These are phyloP conservation scores for Trametes coccinea DNA, from an alignment of 768 basidiomycete genomes.

Conservation along the genomic window DNA sequence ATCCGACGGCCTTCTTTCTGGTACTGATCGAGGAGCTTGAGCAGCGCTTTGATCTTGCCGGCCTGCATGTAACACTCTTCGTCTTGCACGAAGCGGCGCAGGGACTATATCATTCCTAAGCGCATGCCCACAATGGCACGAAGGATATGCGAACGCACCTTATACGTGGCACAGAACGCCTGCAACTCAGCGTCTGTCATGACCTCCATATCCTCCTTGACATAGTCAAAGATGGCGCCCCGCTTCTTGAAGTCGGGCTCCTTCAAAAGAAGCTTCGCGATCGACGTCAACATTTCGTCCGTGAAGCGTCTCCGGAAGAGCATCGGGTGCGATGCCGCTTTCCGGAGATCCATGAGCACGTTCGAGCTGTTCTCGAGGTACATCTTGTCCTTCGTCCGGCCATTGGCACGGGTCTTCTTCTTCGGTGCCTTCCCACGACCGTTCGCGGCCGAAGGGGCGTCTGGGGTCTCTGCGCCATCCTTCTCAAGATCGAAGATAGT, in stretches of 20 bases:
- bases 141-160: constrained; percentile 48
- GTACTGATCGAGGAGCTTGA: constrained; percentile 71
- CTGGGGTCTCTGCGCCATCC: constrained; percentile 33
- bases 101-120: constrained; percentile 46
- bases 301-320: constrained; percentile 86
- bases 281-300: constrained; percentile 68
- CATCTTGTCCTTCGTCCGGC: constrained; percentile 58
- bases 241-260: constrained; percentile 91
- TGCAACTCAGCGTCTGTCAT: constrained; percentile 99
- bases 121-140: neutral
- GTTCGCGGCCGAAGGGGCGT: constrained; percentile 29
- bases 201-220: constrained; percentile 96
- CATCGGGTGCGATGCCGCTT: constrained; percentile 96
- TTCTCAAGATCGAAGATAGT: constrained; percentile 60
- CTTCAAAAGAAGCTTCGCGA: constrained; percentile 83
- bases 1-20: constrained; percentile 71
- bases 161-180: constrained; percentile 80
- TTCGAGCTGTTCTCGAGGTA: constrained; percentile 86
- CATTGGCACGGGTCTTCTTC: constrained; percentile 48
- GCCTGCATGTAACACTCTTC: constrained; percentile 80
- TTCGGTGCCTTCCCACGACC: constrained; percentile 34
- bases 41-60: constrained; percentile 80
- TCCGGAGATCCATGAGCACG: constrained; percentile 96
- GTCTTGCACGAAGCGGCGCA: constrained; percentile 71
- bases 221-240: constrained; percentile 74